Percentiles rank a stretch among this genome's conserved stretches.
Conservation (phyloP, 306 rosid species). For the Nissolia schottii region DNA sequence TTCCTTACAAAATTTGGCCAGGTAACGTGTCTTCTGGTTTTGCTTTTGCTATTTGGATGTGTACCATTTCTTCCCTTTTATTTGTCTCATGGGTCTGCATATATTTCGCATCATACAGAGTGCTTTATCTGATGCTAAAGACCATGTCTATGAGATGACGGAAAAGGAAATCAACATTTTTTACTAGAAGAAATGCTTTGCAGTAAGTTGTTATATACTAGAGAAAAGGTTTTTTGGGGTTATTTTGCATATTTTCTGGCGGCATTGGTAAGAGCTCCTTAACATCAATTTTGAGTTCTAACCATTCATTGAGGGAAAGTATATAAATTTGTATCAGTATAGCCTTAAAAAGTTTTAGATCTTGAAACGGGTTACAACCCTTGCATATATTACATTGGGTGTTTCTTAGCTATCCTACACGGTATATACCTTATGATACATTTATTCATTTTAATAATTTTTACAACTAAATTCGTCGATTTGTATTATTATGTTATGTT, state of each 20-base stretch:
- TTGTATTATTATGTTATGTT: no score
- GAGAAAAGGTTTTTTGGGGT: background rate
- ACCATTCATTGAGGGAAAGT: slow-evolving; percentile 26
- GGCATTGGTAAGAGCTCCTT: slow-evolving; percentile 33
- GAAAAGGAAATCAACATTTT: slow-evolving; percentile 83
- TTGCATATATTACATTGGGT: slow-evolving; percentile 7
- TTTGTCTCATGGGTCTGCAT: slow-evolving; percentile 1
- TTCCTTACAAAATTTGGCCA: slow-evolving; percentile 96
- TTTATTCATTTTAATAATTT: no score
- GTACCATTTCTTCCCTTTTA: background rate
- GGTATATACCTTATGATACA: no score
- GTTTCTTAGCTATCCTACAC: no score
- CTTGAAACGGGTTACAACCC: background rate
- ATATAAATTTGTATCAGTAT: slow-evolving; percentile 33
- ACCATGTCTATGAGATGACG: slow-evolving; percentile 94
- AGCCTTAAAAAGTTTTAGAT: background rate
- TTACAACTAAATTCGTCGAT: no score
- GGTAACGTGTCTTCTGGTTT: slow-evolving; percentile 35
- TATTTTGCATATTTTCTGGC: slow-evolving; percentile 27
- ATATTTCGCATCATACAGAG: slow-evolving; percentile 49
- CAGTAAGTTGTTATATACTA: slow-evolving; percentile 12
- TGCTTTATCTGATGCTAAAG: slow-evolving; percentile 92
- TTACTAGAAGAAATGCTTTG: slow-evolving; percentile 39
- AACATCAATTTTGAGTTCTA: slow-evolving; percentile 39
- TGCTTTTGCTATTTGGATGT: background rate